Conservation (phyloP, 177 flowering plant genomes). For the Vitis hybrid region DNA sequence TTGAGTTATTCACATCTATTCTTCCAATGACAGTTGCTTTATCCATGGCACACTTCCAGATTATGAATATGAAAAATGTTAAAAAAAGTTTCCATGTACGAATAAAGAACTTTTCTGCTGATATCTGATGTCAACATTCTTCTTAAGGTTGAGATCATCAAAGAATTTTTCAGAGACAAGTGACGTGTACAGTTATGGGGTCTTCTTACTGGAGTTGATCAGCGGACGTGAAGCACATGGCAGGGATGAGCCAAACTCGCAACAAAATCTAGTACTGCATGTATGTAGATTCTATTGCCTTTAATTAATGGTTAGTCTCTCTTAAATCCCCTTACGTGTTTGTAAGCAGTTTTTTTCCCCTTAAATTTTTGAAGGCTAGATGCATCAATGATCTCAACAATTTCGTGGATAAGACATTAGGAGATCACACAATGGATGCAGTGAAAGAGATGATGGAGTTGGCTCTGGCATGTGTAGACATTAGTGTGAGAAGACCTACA, state of each 20-base stretch:
- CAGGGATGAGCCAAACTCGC: constrained; percentile 15
- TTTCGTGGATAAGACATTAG: constrained; percentile 30
- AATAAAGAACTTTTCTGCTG: neutral
- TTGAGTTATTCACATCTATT: too few relatives aligned
- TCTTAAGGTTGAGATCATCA: constrained; percentile 10
- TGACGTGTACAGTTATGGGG: constrained; percentile 51
- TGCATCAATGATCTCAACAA: neutral
- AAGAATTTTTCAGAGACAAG: constrained; percentile 25
- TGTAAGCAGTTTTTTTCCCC: too few relatives aligned
- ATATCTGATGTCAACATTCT: neutral
- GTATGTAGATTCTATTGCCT: constrained; percentile 13
- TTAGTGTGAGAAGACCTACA: constrained; percentile 28
- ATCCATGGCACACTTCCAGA: too few relatives aligned
- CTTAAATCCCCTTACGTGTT: too few relatives aligned
- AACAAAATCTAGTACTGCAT: constrained; percentile 27
- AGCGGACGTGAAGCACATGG: constrained; percentile 37
- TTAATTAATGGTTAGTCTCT: too few relatives aligned
- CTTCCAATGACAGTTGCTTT: too few relatives aligned
- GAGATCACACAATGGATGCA: constrained; percentile 12
- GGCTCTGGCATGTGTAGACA: constrained; percentile 36
- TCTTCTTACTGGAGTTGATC: constrained; percentile 42
- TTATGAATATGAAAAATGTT: too few relatives aligned
- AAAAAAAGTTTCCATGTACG: too few relatives aligned
- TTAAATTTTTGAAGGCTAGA: constrained; percentile 26
- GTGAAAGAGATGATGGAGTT: constrained; percentile 29